Base-by-base conservation (phyloP, 2,329 filamentous ascomycete genomes). In the Thielaviopsis populi region DNA sequence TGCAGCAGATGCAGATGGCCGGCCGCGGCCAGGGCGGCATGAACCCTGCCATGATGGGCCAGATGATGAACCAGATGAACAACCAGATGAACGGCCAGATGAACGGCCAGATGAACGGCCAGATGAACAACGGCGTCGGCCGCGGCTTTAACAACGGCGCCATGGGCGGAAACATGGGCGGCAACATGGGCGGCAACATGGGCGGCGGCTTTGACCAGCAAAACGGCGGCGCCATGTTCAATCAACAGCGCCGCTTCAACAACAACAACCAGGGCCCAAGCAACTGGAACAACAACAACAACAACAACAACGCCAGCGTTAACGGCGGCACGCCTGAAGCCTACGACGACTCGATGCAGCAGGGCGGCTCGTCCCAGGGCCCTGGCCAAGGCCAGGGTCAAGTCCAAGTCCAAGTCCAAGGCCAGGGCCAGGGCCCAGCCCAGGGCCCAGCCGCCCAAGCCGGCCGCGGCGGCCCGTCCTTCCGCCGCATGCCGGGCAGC, bases 1-100 rank as follows among this genome's bases (percentile, higher is more conserved):
- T 90, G 83, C 85, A 88, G 70, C 83, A 86, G 71, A 86, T 86
- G 82, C 81, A 82, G 71, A 81, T 80, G 76, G 80, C 77, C 76
- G 75, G 74, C 41, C 72, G 75, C 17, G 71, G 72, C n/a, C 68
- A 67, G 65, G 70, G 69, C 68, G 74, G 53, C 27, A 56, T 56
- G 53, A 56, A 56, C 53, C 53, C 53, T 2, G 53, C 53, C 64
- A 77, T 77, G 78, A 81, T 83, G 77, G 80, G 83, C 68, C 81
- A 83, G 68, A 80, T 80, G 68, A 75, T 74, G 72, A 24, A 24
- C 46, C 46, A 50, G 46, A 50, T 50, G 46, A 50, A 50, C 46
- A 50, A 50, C 46, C 42, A 46, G 42, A 77, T 77, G 78, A 81
- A 83, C 77, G 79, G 83, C 68, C 81, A 83, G 68, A 80, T 80